phyloP scores from a whole-genome alignment of 176 grass and related monocot genomes.

The Triticum timopheevii region DNA sequence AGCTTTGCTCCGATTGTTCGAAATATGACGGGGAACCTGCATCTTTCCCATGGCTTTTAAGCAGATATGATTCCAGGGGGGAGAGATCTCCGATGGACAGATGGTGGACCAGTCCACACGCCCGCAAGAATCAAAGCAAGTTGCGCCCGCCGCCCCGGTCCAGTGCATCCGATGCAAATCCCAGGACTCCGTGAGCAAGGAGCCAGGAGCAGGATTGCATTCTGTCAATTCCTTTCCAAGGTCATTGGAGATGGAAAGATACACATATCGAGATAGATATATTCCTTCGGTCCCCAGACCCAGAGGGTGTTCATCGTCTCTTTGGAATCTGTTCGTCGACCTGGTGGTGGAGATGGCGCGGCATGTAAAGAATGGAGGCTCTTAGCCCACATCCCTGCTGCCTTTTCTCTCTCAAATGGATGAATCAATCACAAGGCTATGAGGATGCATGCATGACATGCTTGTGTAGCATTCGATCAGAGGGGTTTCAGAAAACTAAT shows the following conservation, averaged over 20 bases:
- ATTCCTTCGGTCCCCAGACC: slow-evolving; percentile 34
- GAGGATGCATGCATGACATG: neutral
- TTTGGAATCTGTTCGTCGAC: slow-evolving; percentile 29
- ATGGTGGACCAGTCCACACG: neutral
- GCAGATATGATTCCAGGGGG: slow-evolving; percentile 44
- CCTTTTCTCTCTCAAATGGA: slow-evolving; percentile 1
- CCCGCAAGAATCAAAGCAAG: slow-evolving; percentile 32
- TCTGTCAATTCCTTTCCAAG: slow-evolving; percentile 44
- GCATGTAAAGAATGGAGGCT: slow-evolving; percentile 32
- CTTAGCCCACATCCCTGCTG: slow-evolving; percentile 25
- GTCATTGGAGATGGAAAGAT: slow-evolving; percentile 45
- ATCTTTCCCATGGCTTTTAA: slow-evolving; percentile 27
- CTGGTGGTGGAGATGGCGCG: neutral
- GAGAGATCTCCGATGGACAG: slow-evolving; percentile 29
- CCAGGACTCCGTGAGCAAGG: slow-evolving; percentile 22
- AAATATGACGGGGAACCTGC: slow-evolving; percentile 54
- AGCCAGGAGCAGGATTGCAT: slow-evolving; percentile 29
- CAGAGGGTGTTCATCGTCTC: neutral
- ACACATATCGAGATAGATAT: slow-evolving; percentile 16
- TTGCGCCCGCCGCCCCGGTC: slow-evolving; percentile 23
- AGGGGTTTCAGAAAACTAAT: neutral
- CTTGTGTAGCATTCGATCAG: neutral
- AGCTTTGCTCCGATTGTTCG: slow-evolving; percentile 9
- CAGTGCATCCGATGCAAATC: slow-evolving; percentile 31
- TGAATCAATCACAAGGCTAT: neutral